Conservation (phyloP, 805 yeast genomes). For the Ogataea glucozyma region DNA sequence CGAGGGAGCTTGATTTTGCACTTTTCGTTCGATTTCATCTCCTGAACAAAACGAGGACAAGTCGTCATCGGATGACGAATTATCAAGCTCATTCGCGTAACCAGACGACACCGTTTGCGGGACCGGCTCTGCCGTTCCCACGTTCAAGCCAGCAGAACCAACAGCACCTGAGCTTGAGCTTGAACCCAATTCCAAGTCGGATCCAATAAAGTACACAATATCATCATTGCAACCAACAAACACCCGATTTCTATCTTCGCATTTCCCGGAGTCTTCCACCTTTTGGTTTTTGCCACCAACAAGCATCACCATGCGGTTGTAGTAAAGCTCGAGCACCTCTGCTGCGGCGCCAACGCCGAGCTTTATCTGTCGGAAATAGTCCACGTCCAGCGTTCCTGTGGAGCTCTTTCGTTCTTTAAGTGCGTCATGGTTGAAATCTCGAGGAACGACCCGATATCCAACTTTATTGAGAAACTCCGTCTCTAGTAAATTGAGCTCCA, state of each 20-base stretch:
- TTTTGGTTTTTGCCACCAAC: slow-evolving; percentile 40
- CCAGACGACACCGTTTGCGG: too few relatives aligned
- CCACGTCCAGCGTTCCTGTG: slow-evolving; percentile 33
- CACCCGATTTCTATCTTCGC: slow-evolving; percentile 20
- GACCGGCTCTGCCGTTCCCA: too few relatives aligned
- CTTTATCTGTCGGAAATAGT: slow-evolving; percentile 27
- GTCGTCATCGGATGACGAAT: background rate
- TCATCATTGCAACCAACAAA: slow-evolving; percentile 35
- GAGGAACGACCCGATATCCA: slow-evolving; percentile 73
- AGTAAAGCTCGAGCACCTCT: slow-evolving; percentile 49
- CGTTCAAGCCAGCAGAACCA: too few relatives aligned
- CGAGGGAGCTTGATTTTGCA: background rate
- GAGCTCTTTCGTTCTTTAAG: slow-evolving; percentile 26
- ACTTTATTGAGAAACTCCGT: slow-evolving; percentile 82
- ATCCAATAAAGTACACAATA: slow-evolving; percentile 20
- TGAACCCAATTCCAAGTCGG: too few relatives aligned
- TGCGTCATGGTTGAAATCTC: slow-evolving; percentile 40
- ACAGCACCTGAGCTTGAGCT: too few relatives aligned
- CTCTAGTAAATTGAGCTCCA: slow-evolving; percentile 83
- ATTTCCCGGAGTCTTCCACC: slow-evolving; percentile 8
- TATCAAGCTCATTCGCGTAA: too few relatives aligned
- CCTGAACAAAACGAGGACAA: background rate
- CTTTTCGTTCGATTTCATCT: slow-evolving; percentile 1
- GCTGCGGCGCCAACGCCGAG: slow-evolving; percentile 36
- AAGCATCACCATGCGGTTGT: slow-evolving; percentile 48